These are phyloP conservation scores for Vitis hybrid DNA, from an alignment of 177 flowering plant species.

Conservation along the genomic window DNA sequence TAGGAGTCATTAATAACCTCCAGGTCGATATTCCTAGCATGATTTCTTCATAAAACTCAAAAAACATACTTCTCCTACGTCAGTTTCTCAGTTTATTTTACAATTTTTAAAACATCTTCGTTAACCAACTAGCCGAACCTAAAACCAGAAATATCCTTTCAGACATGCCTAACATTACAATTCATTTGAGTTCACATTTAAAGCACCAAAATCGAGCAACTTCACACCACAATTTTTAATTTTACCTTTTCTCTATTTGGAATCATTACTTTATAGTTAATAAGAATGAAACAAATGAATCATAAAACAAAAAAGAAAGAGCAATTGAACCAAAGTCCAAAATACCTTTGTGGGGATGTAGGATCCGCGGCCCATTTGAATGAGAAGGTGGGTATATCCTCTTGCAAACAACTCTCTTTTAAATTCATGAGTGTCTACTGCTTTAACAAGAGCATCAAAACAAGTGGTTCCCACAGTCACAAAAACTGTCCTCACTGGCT, in stretches of 20 bases:
- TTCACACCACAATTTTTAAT: background rate
- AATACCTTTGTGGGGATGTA: conserved; percentile 69
- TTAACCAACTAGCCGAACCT: too few species aligned
- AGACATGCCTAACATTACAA: too few species aligned
- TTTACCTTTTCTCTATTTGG: background rate
- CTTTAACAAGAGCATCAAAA: conserved; percentile 81
- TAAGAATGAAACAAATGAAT: background rate
- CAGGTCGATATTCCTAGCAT: too few species aligned
- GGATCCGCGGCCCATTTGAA: conserved; percentile 89
- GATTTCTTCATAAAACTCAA: too few species aligned
- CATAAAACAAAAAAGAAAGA: background rate
- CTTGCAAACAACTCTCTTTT: conserved; percentile 47
- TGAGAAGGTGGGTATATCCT: conserved; percentile 76
- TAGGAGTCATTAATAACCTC: too few species aligned
- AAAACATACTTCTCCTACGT: too few species aligned
- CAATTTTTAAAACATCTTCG: too few species aligned
- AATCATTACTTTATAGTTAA: background rate
- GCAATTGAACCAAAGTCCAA: background rate
- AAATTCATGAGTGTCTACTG: conserved; percentile 48
- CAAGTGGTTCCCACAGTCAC: conserved; percentile 89
- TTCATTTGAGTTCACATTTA: background rate
- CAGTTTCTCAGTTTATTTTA: too few species aligned
- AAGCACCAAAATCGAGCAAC: background rate
- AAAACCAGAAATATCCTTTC: too few species aligned
- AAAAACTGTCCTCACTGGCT: conserved; percentile 50